Evolutionary conservation across 495 filamentous ascomycete genomes (phyloP).

Genomic region (Paragyromitra xinjiangensis): DNA sequence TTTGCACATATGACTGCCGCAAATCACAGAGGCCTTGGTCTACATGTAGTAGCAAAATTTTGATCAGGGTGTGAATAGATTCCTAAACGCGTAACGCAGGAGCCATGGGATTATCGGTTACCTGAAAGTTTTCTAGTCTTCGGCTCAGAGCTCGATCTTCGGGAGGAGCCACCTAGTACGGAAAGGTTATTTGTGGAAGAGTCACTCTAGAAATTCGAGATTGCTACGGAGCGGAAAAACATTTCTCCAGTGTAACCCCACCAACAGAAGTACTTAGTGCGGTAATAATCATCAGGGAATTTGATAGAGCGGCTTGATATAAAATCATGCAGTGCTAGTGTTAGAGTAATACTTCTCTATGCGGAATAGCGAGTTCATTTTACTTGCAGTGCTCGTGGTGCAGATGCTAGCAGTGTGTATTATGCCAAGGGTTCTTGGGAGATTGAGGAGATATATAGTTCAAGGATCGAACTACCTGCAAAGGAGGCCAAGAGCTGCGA

Average conservation of each 20-base stretch:
- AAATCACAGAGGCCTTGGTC: neutral
- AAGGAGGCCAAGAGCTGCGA: no score
- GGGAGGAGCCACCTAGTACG: neutral
- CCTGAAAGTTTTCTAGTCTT: neutral
- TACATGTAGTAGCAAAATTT: no score
- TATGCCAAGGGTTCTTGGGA: no score
- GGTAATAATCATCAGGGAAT: neutral
- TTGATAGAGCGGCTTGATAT: neutral
- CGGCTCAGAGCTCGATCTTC: neutral
- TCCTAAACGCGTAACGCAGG: neutral
- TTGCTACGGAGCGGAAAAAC: constrained; percentile 13
- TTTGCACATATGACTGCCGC: neutral
- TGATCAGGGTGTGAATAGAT: neutral
- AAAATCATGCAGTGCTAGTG: neutral
- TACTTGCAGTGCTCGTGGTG: no score
- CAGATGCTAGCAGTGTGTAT: no score
- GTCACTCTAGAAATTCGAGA: neutral
- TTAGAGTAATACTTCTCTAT: neutral
- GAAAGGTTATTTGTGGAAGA: neutral
- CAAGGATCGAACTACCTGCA: no score
- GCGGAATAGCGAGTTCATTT: no score
- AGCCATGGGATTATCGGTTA: neutral
- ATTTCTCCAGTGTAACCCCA: constrained; percentile 11
- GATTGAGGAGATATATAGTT: no score
- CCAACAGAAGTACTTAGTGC: neutral